A percentile compares a stretch with the other conserved stretches of the same genome.
Conservation (phyloP, 2,329 filamentous ascomycete species). For the Colletotrichum kahawae region DNA sequence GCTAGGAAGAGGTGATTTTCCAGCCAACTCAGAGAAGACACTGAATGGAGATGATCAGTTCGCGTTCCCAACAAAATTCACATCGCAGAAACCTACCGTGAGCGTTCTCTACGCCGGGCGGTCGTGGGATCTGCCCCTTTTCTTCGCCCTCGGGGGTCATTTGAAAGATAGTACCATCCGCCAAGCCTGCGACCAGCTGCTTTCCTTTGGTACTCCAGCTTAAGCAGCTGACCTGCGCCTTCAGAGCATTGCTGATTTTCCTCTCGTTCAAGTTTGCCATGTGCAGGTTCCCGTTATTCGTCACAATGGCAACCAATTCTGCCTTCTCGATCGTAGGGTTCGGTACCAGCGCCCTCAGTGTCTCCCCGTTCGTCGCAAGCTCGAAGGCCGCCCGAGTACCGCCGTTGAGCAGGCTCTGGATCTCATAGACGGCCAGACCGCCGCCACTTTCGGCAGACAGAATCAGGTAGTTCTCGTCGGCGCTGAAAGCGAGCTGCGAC, state of each 20-base stretch:
- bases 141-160: constrained; percentile 81
- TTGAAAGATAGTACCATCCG: constrained; percentile 79
- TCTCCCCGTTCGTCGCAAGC: constrained; percentile 75
- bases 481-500: constrained; percentile 88
- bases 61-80: constrained; percentile 9
- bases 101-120: constrained; percentile 69
- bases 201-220: constrained; percentile 95
- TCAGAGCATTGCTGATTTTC: constrained; percentile 68
- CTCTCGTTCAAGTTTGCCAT: constrained; percentile 80
- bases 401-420: constrained; percentile 69
- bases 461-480: constrained; percentile 85
- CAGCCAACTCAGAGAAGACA: constrained; percentile 85
- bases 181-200: constrained; percentile 85
- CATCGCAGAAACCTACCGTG: constrained; percentile 60
- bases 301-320: constrained; percentile 81
- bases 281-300: constrained; percentile 78
- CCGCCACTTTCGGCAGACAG: constrained; percentile 82
- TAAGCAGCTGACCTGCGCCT: constrained; percentile 78
- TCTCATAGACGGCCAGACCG: constrained; percentile 83
- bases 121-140: constrained; percentile 80
- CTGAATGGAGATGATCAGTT: constrained; percentile 61
- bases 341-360: constrained; percentile 76
- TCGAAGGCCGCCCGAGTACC: constrained; percentile 74
- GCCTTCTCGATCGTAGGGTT: constrained; percentile 79
- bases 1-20: constrained; percentile 85